A percentile compares a stretch with the other conserved stretches of the same genome.
Conservation (phyloP, 2,329 filamentous ascomycete genomes). For the Diaporthe ilicicola region DNA sequence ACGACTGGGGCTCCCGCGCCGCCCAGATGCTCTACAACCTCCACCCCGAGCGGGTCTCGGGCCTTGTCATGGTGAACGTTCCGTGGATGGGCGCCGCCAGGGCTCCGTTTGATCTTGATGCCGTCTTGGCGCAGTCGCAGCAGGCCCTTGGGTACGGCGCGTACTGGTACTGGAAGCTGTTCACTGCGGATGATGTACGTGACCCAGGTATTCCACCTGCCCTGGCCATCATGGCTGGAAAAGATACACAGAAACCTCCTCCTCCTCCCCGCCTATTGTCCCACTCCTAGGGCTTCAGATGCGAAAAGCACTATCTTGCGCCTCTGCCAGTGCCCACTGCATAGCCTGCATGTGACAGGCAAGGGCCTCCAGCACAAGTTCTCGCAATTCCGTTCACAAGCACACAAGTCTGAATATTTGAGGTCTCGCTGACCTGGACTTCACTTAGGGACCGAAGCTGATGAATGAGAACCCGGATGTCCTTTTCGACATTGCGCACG, state of each 20-base stretch:
- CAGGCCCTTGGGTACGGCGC: constrained; percentile 46
- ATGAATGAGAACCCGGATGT: constrained; percentile 49
- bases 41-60: constrained; percentile 49
- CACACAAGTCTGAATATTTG: neutral
- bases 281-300: no score
- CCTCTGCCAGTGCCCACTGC: neutral
- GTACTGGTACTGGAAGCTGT: constrained; percentile 56
- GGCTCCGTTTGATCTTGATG: constrained; percentile 46
- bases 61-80: constrained; percentile 52
- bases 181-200: constrained; percentile 46
- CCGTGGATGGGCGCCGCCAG: constrained; percentile 48
- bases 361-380: no score
- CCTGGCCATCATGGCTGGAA: neutral
- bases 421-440: neutral
- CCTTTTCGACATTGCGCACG: constrained; percentile 46
- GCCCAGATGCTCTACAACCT: constrained; percentile 52
- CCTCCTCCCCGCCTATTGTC: no score
- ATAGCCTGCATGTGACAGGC: neutral
- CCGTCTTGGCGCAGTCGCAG: constrained; percentile 42
- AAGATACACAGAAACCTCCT: no score
- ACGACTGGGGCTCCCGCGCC: constrained; percentile 57
- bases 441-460: constrained; percentile 41
- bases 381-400: neutral
- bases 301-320: no score
- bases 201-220: neutral